Evolutionary conservation across 306 rosid genomes (phyloP).

Genomic region (Arachis stenosperma): DNA sequence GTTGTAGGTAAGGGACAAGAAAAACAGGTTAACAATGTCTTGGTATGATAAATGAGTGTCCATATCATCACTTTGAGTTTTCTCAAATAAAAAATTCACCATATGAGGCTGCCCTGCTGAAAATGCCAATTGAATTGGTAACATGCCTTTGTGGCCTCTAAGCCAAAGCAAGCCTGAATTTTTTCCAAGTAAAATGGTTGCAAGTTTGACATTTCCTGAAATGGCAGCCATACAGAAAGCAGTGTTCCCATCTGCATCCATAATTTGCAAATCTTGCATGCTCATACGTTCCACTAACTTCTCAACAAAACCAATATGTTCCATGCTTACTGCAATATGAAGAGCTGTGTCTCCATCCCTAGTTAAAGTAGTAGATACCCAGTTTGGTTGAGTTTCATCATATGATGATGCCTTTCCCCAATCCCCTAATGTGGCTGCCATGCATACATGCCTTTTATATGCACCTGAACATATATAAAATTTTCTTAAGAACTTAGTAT

Average conservation of each 20-base stretch:
- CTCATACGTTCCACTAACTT: constrained; percentile 1
- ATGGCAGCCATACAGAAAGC: neutral
- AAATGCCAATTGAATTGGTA: neutral
- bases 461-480: neutral
- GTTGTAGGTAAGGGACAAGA: neutral
- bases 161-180: neutral
- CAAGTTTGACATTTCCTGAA: neutral
- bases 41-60: neutral
- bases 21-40: no score
- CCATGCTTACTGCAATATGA: neutral
- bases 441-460: neutral
- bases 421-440: neutral
- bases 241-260: neutral
- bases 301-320: neutral
- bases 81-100: neutral
- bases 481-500: neutral
- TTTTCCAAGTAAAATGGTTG: neutral
- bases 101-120: neutral
- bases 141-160: neutral
- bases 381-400: neutral
- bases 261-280: neutral
- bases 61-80: neutral
- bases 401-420: neutral
- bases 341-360: neutral
- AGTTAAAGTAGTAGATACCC: neutral